Percentiles rank a stretch among this genome's conserved stretches.
These are phyloP conservation scores for Atkinsonella hypoxylon DNA, from an alignment of 2,329 filamentous ascomycete species.

Conservation along the genomic window DNA sequence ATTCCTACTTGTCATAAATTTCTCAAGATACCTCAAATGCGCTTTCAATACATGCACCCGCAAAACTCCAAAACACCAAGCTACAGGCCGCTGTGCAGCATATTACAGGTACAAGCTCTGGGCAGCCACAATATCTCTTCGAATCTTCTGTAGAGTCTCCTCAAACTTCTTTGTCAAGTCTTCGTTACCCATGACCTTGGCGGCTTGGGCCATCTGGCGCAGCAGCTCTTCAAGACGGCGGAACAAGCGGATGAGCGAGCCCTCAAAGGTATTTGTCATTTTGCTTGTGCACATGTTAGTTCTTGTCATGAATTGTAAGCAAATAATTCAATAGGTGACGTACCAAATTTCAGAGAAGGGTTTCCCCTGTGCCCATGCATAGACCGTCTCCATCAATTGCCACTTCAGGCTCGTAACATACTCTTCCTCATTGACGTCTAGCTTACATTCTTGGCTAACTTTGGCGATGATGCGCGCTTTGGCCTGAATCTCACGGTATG, in stretches of 20 bases:
- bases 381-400: conserved; percentile 95
- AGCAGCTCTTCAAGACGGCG: conserved; percentile 87
- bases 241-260: conserved; percentile 91
- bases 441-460: conserved; percentile 87
- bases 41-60: neutral
- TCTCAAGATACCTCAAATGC: neutral
- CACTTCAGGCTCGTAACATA: conserved; percentile 84
- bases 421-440: conserved; percentile 88
- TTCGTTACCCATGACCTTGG: conserved; percentile 96
- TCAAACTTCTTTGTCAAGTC: conserved; percentile 91
- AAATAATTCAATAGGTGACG: conserved; percentile 24
- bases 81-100: neutral
- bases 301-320: neutral
- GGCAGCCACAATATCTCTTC: conserved; percentile 87
- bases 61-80: conserved; percentile 4
- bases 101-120: conserved; percentile 78
- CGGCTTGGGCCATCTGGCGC: conserved; percentile 87
- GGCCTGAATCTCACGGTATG: conserved; percentile 72
- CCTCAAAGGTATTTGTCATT: conserved; percentile 99
- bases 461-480: conserved; percentile 85
- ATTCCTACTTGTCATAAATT: neutral
- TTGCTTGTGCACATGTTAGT: conserved; percentile 45
- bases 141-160: conserved; percentile 69
- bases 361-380: conserved; percentile 79
- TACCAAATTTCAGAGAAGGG: conserved; percentile 93